These are phyloP conservation scores for Boechera divaricarpa DNA, from an alignment of 345 rosid genomes.

Conservation along the genomic window DNA sequence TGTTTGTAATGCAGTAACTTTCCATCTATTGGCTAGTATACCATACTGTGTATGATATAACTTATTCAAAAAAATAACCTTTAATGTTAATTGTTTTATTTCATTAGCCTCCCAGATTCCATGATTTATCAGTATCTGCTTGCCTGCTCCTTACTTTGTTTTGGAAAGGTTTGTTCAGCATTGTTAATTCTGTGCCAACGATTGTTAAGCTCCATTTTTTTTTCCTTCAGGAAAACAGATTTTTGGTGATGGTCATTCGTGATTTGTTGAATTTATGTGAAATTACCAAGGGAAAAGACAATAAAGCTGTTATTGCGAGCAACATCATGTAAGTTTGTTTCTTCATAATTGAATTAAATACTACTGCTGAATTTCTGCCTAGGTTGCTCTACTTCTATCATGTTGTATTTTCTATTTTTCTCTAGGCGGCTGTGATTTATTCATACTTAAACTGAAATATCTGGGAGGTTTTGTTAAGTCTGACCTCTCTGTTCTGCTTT, in stretches of 20 bases:
- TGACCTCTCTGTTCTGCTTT: slow-evolving; percentile 28
- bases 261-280: slow-evolving; percentile 96
- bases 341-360: background rate
- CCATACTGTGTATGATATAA: slow-evolving; percentile 10
- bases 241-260: slow-evolving; percentile 97
- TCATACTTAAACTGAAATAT: slow-evolving; percentile 7
- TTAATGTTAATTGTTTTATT: slow-evolving; percentile 14
- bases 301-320: slow-evolving; percentile 98
- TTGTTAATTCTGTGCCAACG: slow-evolving; percentile 19
- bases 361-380: slow-evolving; percentile 11
- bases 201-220: slow-evolving; percentile 24
- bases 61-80: background rate
- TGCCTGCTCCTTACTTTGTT: background rate
- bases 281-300: slow-evolving; percentile 96
- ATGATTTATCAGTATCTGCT: slow-evolving; percentile 30
- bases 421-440: slow-evolving; percentile 1
- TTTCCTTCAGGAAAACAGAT: slow-evolving; percentile 87
- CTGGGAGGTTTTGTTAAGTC: background rate
- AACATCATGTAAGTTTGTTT: slow-evolving; percentile 85
- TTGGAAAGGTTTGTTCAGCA: slow-evolving; percentile 12
- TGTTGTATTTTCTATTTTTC: slow-evolving; percentile 5
- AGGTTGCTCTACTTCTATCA: background rate
- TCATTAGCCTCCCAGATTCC: slow-evolving; percentile 15
- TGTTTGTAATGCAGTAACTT: slow-evolving; percentile 12
- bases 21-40: background rate